These are phyloP conservation scores for Candida tibetensis DNA, from an alignment of 805 yeast species.

Conservation along the genomic window DNA sequence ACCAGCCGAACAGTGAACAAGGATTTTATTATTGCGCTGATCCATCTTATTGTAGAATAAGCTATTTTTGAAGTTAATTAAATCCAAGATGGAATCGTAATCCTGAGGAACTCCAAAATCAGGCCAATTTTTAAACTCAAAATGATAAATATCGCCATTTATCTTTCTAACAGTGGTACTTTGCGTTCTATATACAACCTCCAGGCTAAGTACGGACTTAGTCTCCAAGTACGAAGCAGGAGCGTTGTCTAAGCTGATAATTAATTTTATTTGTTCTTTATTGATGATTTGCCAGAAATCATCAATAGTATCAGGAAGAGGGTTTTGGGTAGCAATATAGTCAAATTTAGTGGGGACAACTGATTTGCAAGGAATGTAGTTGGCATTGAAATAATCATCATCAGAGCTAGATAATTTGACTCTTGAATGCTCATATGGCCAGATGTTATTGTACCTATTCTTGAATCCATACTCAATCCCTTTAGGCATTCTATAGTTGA, in stretches of 20 bases:
- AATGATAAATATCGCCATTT: slow-evolving; percentile 28
- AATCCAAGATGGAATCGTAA: slow-evolving; percentile 27
- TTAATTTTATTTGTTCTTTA: slow-evolving; percentile 32
- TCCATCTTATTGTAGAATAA: slow-evolving; percentile 12
- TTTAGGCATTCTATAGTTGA: slow-evolving; percentile 36
- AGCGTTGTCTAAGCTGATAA: slow-evolving; percentile 35
- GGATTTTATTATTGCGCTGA: slow-evolving; percentile 9
- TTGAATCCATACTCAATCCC: slow-evolving; percentile 38
- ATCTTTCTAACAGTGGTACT: slow-evolving; percentile 10
- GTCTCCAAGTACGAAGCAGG: slow-evolving; percentile 16
- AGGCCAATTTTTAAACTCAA: slow-evolving; percentile 45
- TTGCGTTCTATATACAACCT: slow-evolving; percentile 3
- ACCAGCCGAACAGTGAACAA: slow-evolving; percentile 56
- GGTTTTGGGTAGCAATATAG: slow-evolving; percentile 48
- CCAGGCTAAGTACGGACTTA: slow-evolving; percentile 3
- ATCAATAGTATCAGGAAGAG: slow-evolving; percentile 38
- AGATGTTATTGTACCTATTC: slow-evolving; percentile 43
- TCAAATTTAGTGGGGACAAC: slow-evolving; percentile 19
- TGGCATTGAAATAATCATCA: slow-evolving; percentile 47
- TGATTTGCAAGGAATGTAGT: slow-evolving; percentile 32
- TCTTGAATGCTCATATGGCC: slow-evolving; percentile 51
- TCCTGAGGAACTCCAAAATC: slow-evolving; percentile 44
- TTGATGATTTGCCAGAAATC: slow-evolving; percentile 44
- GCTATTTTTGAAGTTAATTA: slow-evolving; percentile 34
- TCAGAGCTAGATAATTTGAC: slow-evolving; percentile 29